phyloP scores from a whole-genome alignment of 78 protist genomes.

The Thecamonas trahens region DNA sequence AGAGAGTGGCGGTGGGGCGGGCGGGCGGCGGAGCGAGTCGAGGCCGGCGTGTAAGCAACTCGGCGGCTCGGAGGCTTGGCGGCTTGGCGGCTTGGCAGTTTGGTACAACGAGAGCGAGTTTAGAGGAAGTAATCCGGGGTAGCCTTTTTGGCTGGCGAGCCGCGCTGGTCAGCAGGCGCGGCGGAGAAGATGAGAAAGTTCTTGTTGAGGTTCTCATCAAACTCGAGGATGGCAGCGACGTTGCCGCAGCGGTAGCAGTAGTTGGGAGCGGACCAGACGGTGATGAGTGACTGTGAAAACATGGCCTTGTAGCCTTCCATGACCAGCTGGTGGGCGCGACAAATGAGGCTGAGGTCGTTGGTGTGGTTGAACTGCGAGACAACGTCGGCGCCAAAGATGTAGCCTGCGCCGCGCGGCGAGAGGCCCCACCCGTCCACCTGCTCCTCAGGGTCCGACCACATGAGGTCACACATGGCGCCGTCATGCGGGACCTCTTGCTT shows the following conservation, averaged over 20 bases:
- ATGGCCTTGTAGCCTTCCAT: conserved; percentile 97
- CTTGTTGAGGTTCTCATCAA: conserved; percentile 72
- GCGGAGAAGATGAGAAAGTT: conserved; percentile 76
- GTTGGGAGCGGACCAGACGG: conserved; percentile 99
- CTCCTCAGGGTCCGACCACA: conserved; percentile 99
- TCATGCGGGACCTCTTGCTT: conserved; percentile 98
- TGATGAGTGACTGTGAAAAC: conserved; percentile 83
- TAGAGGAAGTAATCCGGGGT: conserved; percentile 89
- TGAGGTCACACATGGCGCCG: conserved; percentile 98
- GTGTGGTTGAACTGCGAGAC: conserved; percentile 76
- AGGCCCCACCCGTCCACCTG: conserved; percentile 91
- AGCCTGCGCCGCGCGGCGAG: conserved; percentile 98
- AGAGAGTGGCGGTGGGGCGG: no score
- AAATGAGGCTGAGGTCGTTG: conserved; percentile 83
- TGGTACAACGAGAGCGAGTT: background rate
- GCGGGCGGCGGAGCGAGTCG: no score
- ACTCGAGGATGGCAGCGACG: conserved; percentile 91
- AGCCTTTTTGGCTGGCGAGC: conserved; percentile 77
- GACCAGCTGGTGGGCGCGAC: conserved; percentile 99
- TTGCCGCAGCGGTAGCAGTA: conserved; percentile 97
- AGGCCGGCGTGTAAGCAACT: no score
- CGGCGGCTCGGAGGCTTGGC: no score
- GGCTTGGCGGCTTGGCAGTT: conserved; percentile 1
- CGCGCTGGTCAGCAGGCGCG: conserved; percentile 56
- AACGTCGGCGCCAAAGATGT: conserved; percentile 94